Evolutionary conservation across 2,329 filamentous ascomycete genomes (phyloP).

Genomic region (Penicillium sp.): DNA sequence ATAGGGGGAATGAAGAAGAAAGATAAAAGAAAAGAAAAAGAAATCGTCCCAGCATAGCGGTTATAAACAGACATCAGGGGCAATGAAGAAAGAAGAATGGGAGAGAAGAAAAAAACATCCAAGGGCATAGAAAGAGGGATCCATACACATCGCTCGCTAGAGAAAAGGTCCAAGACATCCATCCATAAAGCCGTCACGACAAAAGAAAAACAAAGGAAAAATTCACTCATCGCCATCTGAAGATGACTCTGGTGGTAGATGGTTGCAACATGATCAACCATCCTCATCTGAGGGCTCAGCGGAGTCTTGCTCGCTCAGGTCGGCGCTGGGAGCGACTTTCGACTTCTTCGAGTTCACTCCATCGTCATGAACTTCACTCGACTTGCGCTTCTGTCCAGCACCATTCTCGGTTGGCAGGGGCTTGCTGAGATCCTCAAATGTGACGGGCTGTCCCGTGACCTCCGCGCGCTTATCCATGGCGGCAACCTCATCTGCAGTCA

Average conservation of each 20-base stretch:
- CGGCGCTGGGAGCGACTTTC: conserved; percentile 53
- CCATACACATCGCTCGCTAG: conserved; percentile 40
- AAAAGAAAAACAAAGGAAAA: conserved; percentile 25
- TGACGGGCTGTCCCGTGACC: conserved; percentile 17
- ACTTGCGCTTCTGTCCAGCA: conserved; percentile 53
- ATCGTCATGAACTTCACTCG: conserved; percentile 48
- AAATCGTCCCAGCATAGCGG: conserved; percentile 16
- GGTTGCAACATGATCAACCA: conserved; percentile 32
- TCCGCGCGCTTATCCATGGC: conserved; percentile 73
- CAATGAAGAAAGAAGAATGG: conserved; percentile 11
- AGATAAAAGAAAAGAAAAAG: not conserved
- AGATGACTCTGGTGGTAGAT: conserved; percentile 2
- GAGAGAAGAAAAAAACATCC: conserved; percentile 12
- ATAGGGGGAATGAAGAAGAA: conserved; percentile 10
- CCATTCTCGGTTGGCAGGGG: conserved; percentile 33
- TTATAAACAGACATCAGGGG: conserved; percentile 20
- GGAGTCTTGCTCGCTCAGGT: conserved; percentile 55
- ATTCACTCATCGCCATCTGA: conserved; percentile 11
- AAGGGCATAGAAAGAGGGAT: conserved; percentile 22
- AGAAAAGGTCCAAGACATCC: conserved; percentile 29
- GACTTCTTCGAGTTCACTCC: conserved; percentile 51
- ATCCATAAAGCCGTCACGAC: conserved; percentile 33
- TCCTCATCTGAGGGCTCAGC: conserved; percentile 53
- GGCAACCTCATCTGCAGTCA: conserved; percentile 94
- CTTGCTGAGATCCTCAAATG: conserved; percentile 37